These are phyloP conservation scores for Geotrichum citri-aurantii DNA, from an alignment of 1,139 yeast species.

Conservation along the genomic window DNA sequence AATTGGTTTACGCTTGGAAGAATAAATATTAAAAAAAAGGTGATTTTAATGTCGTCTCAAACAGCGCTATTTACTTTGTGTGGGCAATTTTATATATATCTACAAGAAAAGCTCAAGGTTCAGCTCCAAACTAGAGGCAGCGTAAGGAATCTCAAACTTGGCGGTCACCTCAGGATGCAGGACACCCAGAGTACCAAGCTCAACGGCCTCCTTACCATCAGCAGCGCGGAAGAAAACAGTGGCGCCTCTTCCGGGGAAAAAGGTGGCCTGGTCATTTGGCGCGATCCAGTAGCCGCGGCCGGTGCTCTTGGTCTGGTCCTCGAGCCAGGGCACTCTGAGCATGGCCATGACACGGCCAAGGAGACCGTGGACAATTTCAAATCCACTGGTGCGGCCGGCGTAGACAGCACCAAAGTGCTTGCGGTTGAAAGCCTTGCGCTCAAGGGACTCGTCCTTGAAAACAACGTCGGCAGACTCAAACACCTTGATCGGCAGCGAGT, in stretches of 20 bases:
- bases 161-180: slow-evolving; percentile 91
- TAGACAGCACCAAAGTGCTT: slow-evolving; percentile 92
- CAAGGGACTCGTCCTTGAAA: slow-evolving; percentile 69
- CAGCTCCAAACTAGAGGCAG: slow-evolving; percentile 83
- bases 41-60: not conserved
- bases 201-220: slow-evolving; percentile 36
- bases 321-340: slow-evolving; percentile 78
- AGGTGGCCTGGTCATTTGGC: slow-evolving; percentile 49
- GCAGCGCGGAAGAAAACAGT: slow-evolving; percentile 65
- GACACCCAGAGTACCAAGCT: slow-evolving; percentile 83
- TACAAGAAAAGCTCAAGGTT: slow-evolving; percentile 79
- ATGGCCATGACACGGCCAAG: slow-evolving; percentile 95
- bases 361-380: slow-evolving; percentile 90
- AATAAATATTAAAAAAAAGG: not conserved
- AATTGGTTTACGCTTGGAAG: too few relatives aligned
- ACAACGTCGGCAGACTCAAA: slow-evolving; percentile 96
- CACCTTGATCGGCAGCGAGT: slow-evolving; percentile 87
- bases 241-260: slow-evolving; percentile 98
- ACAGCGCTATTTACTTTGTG: not conserved
- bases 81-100: slow-evolving; percentile 15
- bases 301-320: slow-evolving; percentile 38
- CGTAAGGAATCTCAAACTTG: slow-evolving; percentile 80
- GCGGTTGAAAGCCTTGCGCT: slow-evolving; percentile 87
- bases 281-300: slow-evolving; percentile 58
- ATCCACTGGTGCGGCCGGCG: slow-evolving; percentile 93